Percentiles rank a stretch among this genome's conserved stretches.
These are phyloP conservation scores for Trichoderma aggressivum DNA, from an alignment of 2,329 filamentous ascomycete genomes.

Conservation along the genomic window DNA sequence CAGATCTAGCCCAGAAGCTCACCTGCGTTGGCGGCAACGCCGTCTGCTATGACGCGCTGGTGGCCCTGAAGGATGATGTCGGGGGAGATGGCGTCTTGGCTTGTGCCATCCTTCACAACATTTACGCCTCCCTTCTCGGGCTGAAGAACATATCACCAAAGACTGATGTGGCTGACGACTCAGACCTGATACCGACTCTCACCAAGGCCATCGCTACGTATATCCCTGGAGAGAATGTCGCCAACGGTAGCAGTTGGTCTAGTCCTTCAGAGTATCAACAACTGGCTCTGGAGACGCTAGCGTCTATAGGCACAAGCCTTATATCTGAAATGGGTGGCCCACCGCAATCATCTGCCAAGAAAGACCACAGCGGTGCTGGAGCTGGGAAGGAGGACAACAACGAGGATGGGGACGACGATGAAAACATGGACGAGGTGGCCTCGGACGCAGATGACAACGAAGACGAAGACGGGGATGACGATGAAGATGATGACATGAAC, in stretches of 20 bases:
- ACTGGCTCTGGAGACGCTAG: conserved; percentile 59
- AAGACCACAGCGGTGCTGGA: conserved; percentile 33
- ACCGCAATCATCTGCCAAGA: conserved; percentile 31
- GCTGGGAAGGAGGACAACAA: conserved; percentile 34
- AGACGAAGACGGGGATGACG: conserved; percentile 37
- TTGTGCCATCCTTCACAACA: conserved; percentile 60
- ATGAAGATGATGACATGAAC: conserved; percentile 52
- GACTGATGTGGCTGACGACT: conserved; percentile 32
- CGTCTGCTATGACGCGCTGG: conserved; percentile 48
- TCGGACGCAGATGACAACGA: conserved; percentile 34
- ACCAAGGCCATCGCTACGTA: conserved; percentile 31
- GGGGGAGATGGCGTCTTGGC: conserved; percentile 52
- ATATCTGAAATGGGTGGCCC: conserved; percentile 46
- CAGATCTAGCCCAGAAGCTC: conserved; percentile 50
- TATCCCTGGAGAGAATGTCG: conserved; percentile 25
- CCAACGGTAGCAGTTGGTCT: conserved; percentile 37
- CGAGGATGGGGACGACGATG: conserved; percentile 33
- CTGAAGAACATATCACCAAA: conserved; percentile 23
- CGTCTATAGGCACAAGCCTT: conserved; percentile 60
- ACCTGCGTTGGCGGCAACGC: conserved; percentile 44
- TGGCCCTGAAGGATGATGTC: conserved; percentile 45
- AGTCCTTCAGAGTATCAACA: conserved; percentile 47
- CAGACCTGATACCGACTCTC: conserved; percentile 37
- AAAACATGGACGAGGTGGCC: conserved; percentile 36
- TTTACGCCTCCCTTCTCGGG: conserved; percentile 46